These are phyloP conservation scores for Solanum corneliomulleri DNA, from an alignment of 257 asterid genomes.

Conservation along the genomic window DNA sequence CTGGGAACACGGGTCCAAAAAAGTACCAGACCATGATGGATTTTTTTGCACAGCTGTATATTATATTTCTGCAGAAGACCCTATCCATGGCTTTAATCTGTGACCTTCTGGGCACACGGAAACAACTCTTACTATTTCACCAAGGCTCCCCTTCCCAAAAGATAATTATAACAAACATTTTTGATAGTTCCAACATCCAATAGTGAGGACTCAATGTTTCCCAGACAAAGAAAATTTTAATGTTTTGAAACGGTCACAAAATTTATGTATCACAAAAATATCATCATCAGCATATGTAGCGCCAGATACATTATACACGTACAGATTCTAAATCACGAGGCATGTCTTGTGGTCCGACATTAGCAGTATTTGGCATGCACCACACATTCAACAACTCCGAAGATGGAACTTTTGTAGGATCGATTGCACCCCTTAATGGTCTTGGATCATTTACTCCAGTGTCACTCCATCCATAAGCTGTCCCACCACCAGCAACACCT, in stretches of 20 bases:
- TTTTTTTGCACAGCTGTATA: not conserved
- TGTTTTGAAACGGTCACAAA: not conserved
- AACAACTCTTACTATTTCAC: not conserved
- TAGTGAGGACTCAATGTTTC: not conserved
- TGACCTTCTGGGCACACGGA: not conserved
- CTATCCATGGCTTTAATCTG: not conserved
- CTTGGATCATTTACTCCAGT: conserved; percentile 38
- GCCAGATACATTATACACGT: conserved; percentile 12
- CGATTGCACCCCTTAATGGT: conserved; percentile 52
- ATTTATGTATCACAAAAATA: not conserved
- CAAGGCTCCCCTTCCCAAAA: not conserved
- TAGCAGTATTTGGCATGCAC: conserved; percentile 94
- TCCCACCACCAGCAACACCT: conserved; percentile 98
- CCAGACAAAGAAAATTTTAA: not conserved
- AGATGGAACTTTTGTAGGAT: conserved; percentile 68
- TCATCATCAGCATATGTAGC: not conserved
- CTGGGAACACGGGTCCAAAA: not conserved
- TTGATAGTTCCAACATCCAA: not conserved
- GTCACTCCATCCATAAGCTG: conserved; percentile 92
- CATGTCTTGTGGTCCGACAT: conserved; percentile 89
- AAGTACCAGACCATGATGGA: not conserved
- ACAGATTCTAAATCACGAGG: conserved; percentile 81
- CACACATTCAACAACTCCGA: conserved; percentile 77
- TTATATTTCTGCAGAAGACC: not conserved
- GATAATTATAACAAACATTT: not conserved